Conservation (phyloP, 139 green algal species). For the Nannochloris sp. region DNA sequence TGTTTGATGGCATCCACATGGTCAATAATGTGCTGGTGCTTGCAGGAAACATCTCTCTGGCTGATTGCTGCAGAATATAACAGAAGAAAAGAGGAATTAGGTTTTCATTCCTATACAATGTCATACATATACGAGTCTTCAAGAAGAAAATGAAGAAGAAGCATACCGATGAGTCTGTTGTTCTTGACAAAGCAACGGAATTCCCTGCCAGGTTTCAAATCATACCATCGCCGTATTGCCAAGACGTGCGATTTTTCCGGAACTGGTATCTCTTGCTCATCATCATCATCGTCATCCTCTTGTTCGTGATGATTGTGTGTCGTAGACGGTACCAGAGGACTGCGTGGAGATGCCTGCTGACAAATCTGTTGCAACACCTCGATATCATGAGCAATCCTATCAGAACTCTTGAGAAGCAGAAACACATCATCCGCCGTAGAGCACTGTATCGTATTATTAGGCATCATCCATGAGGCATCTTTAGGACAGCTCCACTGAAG, state of each 20-base stretch:
- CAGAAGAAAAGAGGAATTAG: not conserved
- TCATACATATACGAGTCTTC: too few species aligned
- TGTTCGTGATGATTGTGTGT: not conserved
- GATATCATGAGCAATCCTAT: constrained; percentile 78
- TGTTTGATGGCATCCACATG: constrained; percentile 21
- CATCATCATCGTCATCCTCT: too few species aligned
- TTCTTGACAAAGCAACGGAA: constrained; percentile 87
- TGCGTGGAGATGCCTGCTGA: not conserved
- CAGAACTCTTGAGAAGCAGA: constrained; percentile 84
- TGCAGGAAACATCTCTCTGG: constrained; percentile 58
- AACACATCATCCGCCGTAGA: constrained; percentile 65
- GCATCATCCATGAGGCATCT: constrained; percentile 78
- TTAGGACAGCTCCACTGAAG: constrained; percentile 86
- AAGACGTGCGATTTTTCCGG: constrained; percentile 37
- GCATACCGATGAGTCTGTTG: constrained; percentile 25
- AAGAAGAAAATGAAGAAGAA: too few species aligned
- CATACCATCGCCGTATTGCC: constrained; percentile 62
- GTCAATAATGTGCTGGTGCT: constrained; percentile 39
- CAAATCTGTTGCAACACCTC: not conserved
- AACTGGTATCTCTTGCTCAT: too few species aligned
- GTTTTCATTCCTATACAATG: too few species aligned
- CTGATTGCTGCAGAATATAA: not conserved
- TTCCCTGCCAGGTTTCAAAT: constrained; percentile 73
- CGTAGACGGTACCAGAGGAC: not conserved
- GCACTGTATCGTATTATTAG: constrained; percentile 42